Evolutionary conservation across 176 grass and related monocot genomes (phyloP).

Genomic region (Carex littledalei): DNA sequence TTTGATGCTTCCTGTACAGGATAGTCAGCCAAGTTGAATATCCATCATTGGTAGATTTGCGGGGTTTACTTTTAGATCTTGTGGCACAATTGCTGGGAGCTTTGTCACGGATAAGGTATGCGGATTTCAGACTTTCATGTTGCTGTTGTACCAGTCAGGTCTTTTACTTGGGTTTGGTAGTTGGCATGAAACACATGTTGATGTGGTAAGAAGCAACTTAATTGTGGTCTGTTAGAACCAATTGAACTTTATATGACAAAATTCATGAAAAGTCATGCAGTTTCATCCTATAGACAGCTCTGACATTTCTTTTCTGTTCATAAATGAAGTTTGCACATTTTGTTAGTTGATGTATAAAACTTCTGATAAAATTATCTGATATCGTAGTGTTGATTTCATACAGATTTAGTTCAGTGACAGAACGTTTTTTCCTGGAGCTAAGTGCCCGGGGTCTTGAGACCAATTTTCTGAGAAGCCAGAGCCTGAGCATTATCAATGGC

Average conservation of each 20-base stretch:
- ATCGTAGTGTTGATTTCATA: conserved; percentile 26
- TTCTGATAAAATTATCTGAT: conserved; percentile 15
- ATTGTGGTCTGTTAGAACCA: not conserved
- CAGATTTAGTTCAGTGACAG: conserved; percentile 98
- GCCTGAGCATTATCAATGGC: conserved; percentile 94
- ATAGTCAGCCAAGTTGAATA: conserved; percentile 95
- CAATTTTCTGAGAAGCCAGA: conserved; percentile 75
- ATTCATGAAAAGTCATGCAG: not conserved
- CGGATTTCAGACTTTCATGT: conserved; percentile 12
- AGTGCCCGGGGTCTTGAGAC: conserved; percentile 69
- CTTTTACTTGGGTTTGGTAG: not conserved
- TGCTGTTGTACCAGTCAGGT: not conserved
- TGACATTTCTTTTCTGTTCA: conserved; percentile 6
- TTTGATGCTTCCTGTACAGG: conserved; percentile 33
- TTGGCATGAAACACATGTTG: not conserved
- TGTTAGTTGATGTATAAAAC: not conserved
- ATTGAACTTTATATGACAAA: not conserved
- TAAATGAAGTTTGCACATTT: conserved; percentile 10
- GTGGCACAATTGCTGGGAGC: conserved; percentile 90
- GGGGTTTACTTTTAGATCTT: conserved; percentile 90
- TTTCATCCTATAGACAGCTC: not conserved
- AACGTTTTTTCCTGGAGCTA: conserved; percentile 95
- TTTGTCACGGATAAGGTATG: conserved; percentile 88
- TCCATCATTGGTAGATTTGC: conserved; percentile 94
- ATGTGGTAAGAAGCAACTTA: not conserved